Percentiles rank a stretch among this genome's conserved stretches.
Evolutionary conservation across 169 alveolate species (phyloP).

Genomic region (Eimeria sp.): DNA sequence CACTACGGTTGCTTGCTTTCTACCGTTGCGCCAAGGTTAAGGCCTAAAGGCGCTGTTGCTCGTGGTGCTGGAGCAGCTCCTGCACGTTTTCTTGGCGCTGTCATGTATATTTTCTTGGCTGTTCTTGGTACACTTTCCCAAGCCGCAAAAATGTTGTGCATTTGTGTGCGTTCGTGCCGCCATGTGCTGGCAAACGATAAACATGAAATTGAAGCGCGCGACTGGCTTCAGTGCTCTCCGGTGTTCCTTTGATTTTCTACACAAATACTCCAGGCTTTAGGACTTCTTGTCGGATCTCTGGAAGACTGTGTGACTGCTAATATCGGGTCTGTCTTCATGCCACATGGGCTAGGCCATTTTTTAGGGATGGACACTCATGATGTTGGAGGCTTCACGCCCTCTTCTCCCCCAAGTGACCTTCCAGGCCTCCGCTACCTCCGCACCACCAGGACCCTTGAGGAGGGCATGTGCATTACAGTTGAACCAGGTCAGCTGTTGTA

Average conservation of each 20-base stretch:
- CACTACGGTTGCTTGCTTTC: neutral
- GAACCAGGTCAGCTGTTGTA: slow-evolving; percentile 91
- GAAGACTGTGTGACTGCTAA: slow-evolving; percentile 90
- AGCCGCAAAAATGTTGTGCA: neutral
- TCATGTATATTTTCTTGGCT: neutral
- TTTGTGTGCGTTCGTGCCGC: neutral
- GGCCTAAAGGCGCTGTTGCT: neutral
- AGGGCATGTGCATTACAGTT: slow-evolving; percentile 90
- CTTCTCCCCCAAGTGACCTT: slow-evolving; percentile 87
- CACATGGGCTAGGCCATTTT: slow-evolving; percentile 96
- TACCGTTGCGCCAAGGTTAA: neutral
- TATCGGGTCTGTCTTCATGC: slow-evolving; percentile 92
- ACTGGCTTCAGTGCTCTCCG: neutral
- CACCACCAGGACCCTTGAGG: slow-evolving; percentile 90
- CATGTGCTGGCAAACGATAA: neutral
- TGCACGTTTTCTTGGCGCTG: neutral
- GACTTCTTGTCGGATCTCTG: slow-evolving; percentile 86
- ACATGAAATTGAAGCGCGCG: neutral
- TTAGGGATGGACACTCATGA: slow-evolving; percentile 94
- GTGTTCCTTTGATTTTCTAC: neutral
- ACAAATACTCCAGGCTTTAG: slow-evolving; percentile 81
- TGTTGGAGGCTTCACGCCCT: slow-evolving; percentile 93
- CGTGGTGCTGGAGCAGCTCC: neutral
- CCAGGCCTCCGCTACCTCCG: slow-evolving; percentile 91
- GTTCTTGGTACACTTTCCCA: neutral